These are phyloP conservation scores for Umbelopsis isabellina DNA, from an alignment of 192 early-diverging fungal genomes.

Conservation along the genomic window DNA sequence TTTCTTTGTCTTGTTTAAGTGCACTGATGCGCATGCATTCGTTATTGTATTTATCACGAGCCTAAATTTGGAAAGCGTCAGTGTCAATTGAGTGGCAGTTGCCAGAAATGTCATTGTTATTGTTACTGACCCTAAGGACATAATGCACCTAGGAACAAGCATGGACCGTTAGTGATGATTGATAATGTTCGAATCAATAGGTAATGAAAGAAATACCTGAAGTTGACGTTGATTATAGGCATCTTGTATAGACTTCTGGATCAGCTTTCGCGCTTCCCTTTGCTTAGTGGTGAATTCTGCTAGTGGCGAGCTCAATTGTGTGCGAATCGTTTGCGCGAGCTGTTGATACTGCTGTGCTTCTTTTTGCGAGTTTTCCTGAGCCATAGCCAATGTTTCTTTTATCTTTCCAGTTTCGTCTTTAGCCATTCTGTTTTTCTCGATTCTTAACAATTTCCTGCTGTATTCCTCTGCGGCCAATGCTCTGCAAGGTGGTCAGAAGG, in stretches of 20 bases:
- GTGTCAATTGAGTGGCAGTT: neutral
- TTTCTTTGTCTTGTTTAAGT: constrained; percentile 6
- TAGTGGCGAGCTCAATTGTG: constrained; percentile 59
- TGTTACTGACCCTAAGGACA: constrained; percentile 5
- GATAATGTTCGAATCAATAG: too few species aligned
- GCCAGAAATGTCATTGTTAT: neutral
- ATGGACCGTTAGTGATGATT: neutral
- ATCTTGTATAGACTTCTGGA: neutral
- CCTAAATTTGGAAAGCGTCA: neutral
- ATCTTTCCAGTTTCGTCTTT: constrained; percentile 9
- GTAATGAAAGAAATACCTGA: neutral
- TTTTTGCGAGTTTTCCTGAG: constrained; percentile 5
- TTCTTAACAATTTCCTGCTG: neutral
- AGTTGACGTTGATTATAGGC: constrained; percentile 14
- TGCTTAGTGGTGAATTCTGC: constrained; percentile 59
- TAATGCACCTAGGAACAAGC: constrained; percentile 4
- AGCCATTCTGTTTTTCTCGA: constrained; percentile 2
- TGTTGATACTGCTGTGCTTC: constrained; percentile 28
- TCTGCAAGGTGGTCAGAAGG: neutral
- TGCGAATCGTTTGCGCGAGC: constrained; percentile 58
- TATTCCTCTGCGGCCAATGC: constrained; percentile 8
- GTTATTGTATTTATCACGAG: constrained; percentile 15
- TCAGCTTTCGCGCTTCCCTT: constrained; percentile 52
- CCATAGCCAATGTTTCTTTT: neutral
- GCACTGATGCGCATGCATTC: constrained; percentile 8